phyloP scores from a whole-genome alignment of 345 rosid genomes.

The Lagerstroemia speciosa region DNA sequence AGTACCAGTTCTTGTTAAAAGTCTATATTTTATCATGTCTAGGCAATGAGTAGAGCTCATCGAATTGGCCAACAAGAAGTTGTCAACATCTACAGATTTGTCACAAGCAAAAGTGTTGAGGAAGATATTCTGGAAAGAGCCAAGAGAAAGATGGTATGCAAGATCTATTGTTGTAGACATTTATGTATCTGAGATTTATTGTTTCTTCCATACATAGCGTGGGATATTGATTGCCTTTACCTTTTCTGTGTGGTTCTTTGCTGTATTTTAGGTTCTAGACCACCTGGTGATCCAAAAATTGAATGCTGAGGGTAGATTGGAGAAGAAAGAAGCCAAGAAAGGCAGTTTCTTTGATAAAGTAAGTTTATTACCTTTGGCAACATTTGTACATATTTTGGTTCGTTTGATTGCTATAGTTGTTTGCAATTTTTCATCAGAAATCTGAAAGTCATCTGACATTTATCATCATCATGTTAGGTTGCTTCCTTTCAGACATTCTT shows the following conservation, averaged over 20 bases:
- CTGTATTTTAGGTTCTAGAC: slow-evolving; percentile 64
- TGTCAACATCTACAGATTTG: slow-evolving; percentile 96
- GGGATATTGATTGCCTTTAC: neutral
- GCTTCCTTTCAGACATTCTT: neutral
- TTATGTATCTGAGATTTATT: neutral
- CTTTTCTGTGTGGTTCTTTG: neutral
- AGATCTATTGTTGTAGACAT: neutral
- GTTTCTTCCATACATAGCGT: neutral
- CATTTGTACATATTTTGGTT: neutral
- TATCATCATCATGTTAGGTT: slow-evolving; percentile 1
- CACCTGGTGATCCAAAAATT: slow-evolving; percentile 97
- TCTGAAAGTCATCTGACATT: neutral
- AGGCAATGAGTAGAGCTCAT: slow-evolving; percentile 99
- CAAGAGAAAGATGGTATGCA: slow-evolving; percentile 88
- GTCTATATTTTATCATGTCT: slow-evolving; percentile 18
- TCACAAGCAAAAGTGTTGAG: slow-evolving; percentile 97
- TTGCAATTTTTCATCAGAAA: neutral
- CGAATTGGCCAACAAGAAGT: slow-evolving; percentile 99
- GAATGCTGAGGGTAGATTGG: slow-evolving; percentile 98
- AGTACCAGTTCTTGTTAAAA: no score
- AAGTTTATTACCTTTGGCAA: slow-evolving; percentile 13
- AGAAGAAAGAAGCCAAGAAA: slow-evolving; percentile 95
- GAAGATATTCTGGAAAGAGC: slow-evolving; percentile 99
- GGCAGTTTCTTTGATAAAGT: slow-evolving; percentile 90
- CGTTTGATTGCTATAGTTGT: neutral